Evolutionary conservation across 2,329 filamentous ascomycete genomes (phyloP).

Genomic region (Paramyrothecium roridum): DNA sequence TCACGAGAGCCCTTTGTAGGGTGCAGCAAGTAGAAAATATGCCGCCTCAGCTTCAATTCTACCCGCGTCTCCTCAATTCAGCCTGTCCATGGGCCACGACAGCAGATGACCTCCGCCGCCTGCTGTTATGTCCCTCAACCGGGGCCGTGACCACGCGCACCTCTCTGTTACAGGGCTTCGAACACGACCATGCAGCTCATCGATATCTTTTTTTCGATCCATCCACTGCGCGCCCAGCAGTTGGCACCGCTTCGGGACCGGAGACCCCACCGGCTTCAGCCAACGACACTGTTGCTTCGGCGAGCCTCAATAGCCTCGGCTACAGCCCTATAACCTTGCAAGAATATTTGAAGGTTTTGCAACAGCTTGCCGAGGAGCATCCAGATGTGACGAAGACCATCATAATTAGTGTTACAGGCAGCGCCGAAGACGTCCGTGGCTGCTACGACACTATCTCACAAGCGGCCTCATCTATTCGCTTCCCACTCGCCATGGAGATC

Average conservation of each 20-base stretch:
- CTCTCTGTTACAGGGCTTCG: conserved; percentile 61
- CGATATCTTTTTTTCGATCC: conserved; percentile 65
- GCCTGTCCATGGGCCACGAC: conserved; percentile 74
- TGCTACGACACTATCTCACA: conserved; percentile 51
- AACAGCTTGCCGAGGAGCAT: conserved; percentile 34
- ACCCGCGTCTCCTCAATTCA: conserved; percentile 70
- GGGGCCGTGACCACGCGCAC: conserved; percentile 76
- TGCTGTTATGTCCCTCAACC: conserved; percentile 60
- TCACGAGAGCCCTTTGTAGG: no score
- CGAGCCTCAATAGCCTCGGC: conserved; percentile 67
- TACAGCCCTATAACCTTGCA: conserved; percentile 65
- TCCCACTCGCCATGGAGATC: conserved; percentile 67
- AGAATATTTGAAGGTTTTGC: conserved; percentile 56
- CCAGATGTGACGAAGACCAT: conserved; percentile 48
- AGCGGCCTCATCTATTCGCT: conserved; percentile 30
- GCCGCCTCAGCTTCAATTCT: conserved; percentile 38
- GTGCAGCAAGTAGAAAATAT: no score
- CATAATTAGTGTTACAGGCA: conserved; percentile 70
- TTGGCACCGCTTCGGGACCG: conserved; percentile 13
- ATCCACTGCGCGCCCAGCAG: conserved; percentile 15
- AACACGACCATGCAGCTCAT: conserved; percentile 57
- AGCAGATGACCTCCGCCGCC: conserved; percentile 53
- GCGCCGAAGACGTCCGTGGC: conserved; percentile 49
- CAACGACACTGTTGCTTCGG: conserved; percentile 21
- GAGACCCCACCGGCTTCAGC: conserved; percentile 6